Evolutionary conservation across 331 rosid species (phyloP).

Genomic region (Stylosanthes scabra): DNA sequence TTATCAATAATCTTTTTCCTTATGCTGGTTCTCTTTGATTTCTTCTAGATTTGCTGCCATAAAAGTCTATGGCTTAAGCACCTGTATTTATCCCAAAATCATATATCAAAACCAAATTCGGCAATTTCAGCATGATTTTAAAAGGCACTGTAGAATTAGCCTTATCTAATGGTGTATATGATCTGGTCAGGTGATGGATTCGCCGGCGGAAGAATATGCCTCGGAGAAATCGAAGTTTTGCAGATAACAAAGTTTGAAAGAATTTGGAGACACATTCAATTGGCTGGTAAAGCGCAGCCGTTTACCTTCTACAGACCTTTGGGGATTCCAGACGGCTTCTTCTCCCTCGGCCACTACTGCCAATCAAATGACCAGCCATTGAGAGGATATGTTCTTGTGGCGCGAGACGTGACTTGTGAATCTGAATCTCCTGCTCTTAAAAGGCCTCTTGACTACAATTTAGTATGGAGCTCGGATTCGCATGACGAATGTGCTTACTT

Average conservation of each 20-base stretch:
- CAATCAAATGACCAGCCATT: constrained; percentile 67
- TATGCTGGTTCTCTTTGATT: constrained; percentile 10
- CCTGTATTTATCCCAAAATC: neutral
- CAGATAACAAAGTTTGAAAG: constrained; percentile 61
- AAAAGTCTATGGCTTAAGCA: constrained; percentile 32
- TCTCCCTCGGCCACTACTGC: constrained; percentile 85
- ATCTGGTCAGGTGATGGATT: constrained; percentile 74
- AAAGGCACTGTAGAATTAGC: too few relatives aligned
- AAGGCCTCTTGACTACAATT: constrained; percentile 65
- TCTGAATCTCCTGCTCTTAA: constrained; percentile 57
- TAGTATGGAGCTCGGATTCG: constrained; percentile 73
- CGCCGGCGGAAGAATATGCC: constrained; percentile 73
- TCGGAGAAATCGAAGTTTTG: constrained; percentile 75
- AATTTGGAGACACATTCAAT: constrained; percentile 59
- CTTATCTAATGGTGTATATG: constrained; percentile 26
- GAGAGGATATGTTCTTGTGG: constrained; percentile 78
- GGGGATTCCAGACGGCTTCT: constrained; percentile 74
- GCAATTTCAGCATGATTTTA: too few relatives aligned
- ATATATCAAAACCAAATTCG: too few relatives aligned
- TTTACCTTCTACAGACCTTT: constrained; percentile 78
- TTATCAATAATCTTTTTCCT: constrained; percentile 7
- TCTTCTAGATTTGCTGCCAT: neutral
- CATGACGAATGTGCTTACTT: constrained; percentile 68
- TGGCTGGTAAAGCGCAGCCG: constrained; percentile 54
- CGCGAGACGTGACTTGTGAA: constrained; percentile 44